Evolutionary conservation across 2,329 filamentous ascomycete species (phyloP), one percentile per base, ranked within the genome.

Genomic region (Cladosporium sp.): DNA sequence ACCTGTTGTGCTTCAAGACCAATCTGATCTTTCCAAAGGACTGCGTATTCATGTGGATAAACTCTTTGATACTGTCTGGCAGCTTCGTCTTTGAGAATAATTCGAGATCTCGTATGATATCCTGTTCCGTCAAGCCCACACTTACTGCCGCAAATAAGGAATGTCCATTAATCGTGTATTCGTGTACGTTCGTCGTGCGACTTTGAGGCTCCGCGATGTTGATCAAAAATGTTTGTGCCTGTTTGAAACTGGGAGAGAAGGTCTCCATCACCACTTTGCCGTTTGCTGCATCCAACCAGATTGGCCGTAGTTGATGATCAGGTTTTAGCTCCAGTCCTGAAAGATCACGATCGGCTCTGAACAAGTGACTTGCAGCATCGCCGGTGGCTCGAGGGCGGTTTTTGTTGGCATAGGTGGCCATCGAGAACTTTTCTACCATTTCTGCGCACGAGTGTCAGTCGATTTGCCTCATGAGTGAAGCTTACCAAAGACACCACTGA

Each of bases 11-110:
- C 73, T 96, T 96, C 63, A 97, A 75, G 45, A 97, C 94, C 55
- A 97, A 84, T 73, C 96, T 94, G 58, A 97, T 92, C 75, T 97
- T 97, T 64, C 94, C 94, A 71, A 94, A 97, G 55, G 90, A 94
- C 64, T 90, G 87, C 5, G 92, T 96, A 63, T 91, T 94, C 61
- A 86, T 86, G 64, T 93, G 80, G 64, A 88, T 93, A 72, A 93
- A 97, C 8, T 84, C 79, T 61, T 87, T 84, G 61, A 97, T 89
- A 50, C 86, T 84, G n/a, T 89, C 83, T 0, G 93, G 92, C 12
- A 97, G 79, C 7, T 89, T 87, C 2, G 89, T 95, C 77, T 97
- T 97, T 17, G 92, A 90, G 65, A 97, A 88, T 38, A 88, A 84
- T 66, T 97, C 90, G 52, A 97, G 80, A 38, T 92, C 90, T 65